Base-by-base conservation (phyloP, 176 grass and related monocot genomes). In the Carex pumila region DNA sequence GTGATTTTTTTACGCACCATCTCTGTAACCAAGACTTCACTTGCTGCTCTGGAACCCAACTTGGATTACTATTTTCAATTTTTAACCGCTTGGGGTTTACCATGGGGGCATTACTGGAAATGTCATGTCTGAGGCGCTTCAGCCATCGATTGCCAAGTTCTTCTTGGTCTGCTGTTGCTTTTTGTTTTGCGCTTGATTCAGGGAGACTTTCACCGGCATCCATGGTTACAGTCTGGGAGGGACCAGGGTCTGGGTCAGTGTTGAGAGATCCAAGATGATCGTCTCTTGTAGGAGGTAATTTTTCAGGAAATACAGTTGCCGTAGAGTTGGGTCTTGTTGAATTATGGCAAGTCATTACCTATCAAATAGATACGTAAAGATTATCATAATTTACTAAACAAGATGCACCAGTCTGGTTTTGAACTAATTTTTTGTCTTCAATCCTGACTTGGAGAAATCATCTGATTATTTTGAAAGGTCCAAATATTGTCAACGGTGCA, bases 21-120 rank as follows among this genome's bases (percentile, higher is more conserved):
- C 92, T 93, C 72, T 86, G 66, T 76, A 93, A 47, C 95, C 95
- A 98, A 52, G 34, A 83, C 12, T 67, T 79, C 43, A 92, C 5
- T 63, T 29, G 85, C 88, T 89, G 85, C 10, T 54, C 41, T 66
- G 72, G 72, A 61, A 84, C 61, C 15, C 50, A 41, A 78, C 81
- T 77, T 31, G 9, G 45, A 65, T 68, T 56, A 56, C 54, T 55
- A 43, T 78, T 61, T 71, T 73, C 52, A 60, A 49, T 14, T 83
- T 85, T 52, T 12, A 57, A 34, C 30, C 63, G 85, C 85, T 14
- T 43, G 29, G 47, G 81, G 89, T 85, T 85, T 89, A 80, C 84
- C 61, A 88, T n/a, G 15, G 70, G 30, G 71, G 21, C 69, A 15
- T 22, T 80, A 65, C 57, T 83, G 30, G 81, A 37, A 67, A 43